Percentiles rank a stretch among this genome's conserved stretches.
Conservation (phyloP, 805 yeast species). For the Clavispora asparagi region DNA sequence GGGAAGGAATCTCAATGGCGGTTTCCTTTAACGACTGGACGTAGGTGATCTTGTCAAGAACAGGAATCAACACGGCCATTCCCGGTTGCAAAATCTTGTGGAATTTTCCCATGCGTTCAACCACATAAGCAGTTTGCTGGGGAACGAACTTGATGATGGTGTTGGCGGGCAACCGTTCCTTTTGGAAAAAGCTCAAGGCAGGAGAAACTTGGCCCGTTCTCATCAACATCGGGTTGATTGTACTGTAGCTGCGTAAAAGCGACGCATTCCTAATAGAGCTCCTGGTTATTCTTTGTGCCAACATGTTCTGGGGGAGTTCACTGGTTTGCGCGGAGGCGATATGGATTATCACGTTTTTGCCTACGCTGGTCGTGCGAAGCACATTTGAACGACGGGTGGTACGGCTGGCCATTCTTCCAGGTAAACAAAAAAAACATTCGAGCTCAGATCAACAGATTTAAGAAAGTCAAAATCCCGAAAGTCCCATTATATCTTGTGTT, state of each 20-base stretch:
- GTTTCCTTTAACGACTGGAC: conserved; percentile 79
- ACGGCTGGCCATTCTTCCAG: too few species aligned
- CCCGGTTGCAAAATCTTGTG: conserved; percentile 66
- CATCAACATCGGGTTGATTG: conserved; percentile 2
- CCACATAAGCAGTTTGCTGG: conserved; percentile 88
- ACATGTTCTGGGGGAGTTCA: neutral
- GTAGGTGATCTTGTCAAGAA: conserved; percentile 70
- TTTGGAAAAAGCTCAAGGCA: conserved; percentile 52
- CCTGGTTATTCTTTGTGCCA: neutral
- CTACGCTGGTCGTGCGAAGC: neutral
- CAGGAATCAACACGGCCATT: conserved; percentile 64
- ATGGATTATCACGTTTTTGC: neutral
- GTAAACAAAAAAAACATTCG: too few species aligned
- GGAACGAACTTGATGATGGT: conserved; percentile 77
- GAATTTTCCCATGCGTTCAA: conserved; percentile 87
- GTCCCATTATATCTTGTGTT: too few species aligned
- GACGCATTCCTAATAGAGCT: neutral
- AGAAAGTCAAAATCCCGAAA: too few species aligned
- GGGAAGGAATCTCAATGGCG: conserved; percentile 82
- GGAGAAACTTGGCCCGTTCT: conserved; percentile 5
- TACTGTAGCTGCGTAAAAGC: conserved; percentile 6
- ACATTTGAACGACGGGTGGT: neutral
- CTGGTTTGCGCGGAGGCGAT: neutral
- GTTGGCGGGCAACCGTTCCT: conserved; percentile 63
- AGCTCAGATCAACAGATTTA: too few species aligned